These are phyloP conservation scores for Herpetomonas samuelpessoai DNA, from an alignment of 208 protist genomes.

Conservation along the genomic window DNA sequence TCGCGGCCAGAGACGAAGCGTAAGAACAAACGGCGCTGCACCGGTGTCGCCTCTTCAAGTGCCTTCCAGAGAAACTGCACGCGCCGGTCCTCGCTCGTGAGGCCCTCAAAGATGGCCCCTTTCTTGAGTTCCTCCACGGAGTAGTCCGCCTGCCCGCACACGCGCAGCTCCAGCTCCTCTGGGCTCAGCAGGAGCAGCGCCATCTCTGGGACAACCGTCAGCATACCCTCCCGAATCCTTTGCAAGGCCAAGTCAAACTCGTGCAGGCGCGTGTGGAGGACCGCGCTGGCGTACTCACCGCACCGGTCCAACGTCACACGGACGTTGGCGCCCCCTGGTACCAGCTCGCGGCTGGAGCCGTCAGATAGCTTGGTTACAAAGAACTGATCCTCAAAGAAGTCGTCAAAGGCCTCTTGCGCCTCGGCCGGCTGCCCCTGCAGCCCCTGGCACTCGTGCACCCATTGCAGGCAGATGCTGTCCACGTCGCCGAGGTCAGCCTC, in stretches of 20 bases:
- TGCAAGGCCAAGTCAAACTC: constrained; percentile 79
- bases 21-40: constrained; percentile 86
- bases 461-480: constrained; percentile 85
- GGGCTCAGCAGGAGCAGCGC: constrained; percentile 83
- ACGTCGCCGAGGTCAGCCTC: constrained; percentile 73
- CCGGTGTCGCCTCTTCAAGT: constrained; percentile 77
- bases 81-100: constrained; percentile 73
- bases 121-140: constrained; percentile 79
- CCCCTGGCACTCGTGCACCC: constrained; percentile 74
- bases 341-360: constrained; percentile 68
- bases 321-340: constrained; percentile 50
- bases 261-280: constrained; percentile 67
- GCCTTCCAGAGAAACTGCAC: constrained; percentile 91
- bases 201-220: constrained; percentile 83
- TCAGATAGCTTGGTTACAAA: constrained; percentile 87
- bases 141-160: constrained; percentile 92
- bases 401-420: constrained; percentile 63
- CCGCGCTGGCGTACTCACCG: constrained; percentile 71
- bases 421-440: constrained; percentile 22
- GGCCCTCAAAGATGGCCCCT: constrained; percentile 79
- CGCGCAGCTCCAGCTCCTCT: constrained; percentile 79
- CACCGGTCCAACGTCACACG: constrained; percentile 74
- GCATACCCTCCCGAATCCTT: constrained; percentile 83
- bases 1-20: constrained; percentile 91
- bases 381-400: constrained; percentile 79